Base-by-base conservation (phyloP, 441 rosid genomes). In the Isatis lusitanica region DNA sequence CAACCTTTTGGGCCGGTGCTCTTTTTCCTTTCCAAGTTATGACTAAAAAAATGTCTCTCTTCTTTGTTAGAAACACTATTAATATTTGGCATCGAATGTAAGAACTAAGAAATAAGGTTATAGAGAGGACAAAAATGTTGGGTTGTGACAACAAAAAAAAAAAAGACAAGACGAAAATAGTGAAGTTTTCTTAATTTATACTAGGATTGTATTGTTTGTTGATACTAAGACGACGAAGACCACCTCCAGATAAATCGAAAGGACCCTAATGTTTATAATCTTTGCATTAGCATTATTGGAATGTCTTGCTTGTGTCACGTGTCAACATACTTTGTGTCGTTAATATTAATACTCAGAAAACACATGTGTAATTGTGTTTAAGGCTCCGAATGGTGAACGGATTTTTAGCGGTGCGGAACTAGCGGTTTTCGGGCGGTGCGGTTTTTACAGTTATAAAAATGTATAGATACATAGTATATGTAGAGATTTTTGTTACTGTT, bases 11-110 rank as follows among this genome's bases (percentile, higher is more conserved):
- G 21, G 51, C 28, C 12, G 7, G 53, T 64, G 47, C 64, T 60
- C 9, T 38, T 71, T 74, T 79, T 76, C 75, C 72, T 79, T 67
- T 65, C 75, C 60, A 78, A 31, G 56, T 36, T 24, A 50, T 68
- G 63, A 56, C 46, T 44, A 24, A 15, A 55, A 30, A 3, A 30
- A 40, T 13, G 6, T 11, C 7, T 65, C 46, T 9, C 21, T 15
- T 48, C 16, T 33, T 73, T 40, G 44, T 64, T 44, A 64, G 7
- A 9, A 63, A 46, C 16, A 35, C 43, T 15, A 3, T 30, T 44
- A 8, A 46, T 33, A 47, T 60, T 65, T 48, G 58, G 33, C 10
- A 17, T 6, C 11, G 44, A 47, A 6, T 35, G 58, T 21, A 48
- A 44, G 53, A 46, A 30, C 18, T 36, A 36, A 36, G 53, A 46